A percentile compares a stretch with the other conserved stretches of the same genome.
Evolutionary conservation across 768 basidiomycete species (phyloP).

Genomic region (Lactarius trivialis): DNA sequence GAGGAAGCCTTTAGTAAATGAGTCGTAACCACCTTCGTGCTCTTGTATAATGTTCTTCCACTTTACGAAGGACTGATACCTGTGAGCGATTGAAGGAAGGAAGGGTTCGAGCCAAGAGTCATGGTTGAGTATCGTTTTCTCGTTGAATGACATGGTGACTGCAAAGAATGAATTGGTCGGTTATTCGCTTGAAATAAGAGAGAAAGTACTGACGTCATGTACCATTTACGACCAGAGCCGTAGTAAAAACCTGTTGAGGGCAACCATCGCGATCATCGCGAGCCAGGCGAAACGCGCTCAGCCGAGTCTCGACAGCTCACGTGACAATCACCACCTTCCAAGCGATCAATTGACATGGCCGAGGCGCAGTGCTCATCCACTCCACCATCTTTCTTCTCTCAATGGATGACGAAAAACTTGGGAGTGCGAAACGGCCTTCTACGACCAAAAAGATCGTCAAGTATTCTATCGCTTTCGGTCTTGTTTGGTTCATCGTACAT

Average conservation of each 20-base stretch:
- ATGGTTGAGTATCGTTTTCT: constrained; percentile 50
- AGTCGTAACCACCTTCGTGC: constrained; percentile 77
- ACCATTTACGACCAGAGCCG: background rate
- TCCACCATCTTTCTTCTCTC: constrained; percentile 1
- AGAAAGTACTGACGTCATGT: constrained; percentile 16
- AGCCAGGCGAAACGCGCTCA: background rate
- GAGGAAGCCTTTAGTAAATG: constrained; percentile 75
- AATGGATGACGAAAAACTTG: constrained; percentile 1
- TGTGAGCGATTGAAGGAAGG: constrained; percentile 57
- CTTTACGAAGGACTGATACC: constrained; percentile 60
- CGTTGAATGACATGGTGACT: constrained; percentile 38
- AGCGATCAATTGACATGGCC: background rate
- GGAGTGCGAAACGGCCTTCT: background rate
- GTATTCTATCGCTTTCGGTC: constrained; percentile 7
- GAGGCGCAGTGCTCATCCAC: background rate
- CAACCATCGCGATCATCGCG: background rate
- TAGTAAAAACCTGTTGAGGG: background rate
- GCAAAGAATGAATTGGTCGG: background rate
- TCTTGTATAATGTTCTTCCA: constrained; percentile 73
- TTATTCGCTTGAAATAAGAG: constrained; percentile 2
- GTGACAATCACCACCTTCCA: background rate
- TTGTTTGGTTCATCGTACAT: constrained; percentile 16
- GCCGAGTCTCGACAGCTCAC: background rate
- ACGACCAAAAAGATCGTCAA: background rate
- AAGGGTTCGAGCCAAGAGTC: constrained; percentile 76